phyloP scores from a whole-genome alignment of 345 rosid species.

The Carallia pectinifolia region DNA sequence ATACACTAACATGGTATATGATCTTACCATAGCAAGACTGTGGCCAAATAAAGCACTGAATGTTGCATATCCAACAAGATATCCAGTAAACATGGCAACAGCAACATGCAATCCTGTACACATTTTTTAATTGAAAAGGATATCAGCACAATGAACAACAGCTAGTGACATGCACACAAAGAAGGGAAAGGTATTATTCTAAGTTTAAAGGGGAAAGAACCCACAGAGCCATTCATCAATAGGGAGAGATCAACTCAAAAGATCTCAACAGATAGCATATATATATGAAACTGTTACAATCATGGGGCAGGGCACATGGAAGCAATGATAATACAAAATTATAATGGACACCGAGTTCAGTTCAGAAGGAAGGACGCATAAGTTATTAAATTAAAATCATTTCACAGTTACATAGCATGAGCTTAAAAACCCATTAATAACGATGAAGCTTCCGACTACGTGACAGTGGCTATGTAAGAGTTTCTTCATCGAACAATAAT shows the following conservation, averaged over 20 bases:
- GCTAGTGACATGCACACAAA: neutral
- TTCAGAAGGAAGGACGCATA: too few relatives aligned
- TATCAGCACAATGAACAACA: neutral
- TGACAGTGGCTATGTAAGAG: neutral
- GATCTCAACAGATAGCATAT: neutral
- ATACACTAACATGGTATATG: neutral
- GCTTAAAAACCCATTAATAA: too few relatives aligned
- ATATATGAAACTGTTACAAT: neutral
- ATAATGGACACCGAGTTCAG: too few relatives aligned
- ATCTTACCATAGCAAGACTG: conserved; percentile 61
- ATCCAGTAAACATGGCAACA: conserved; percentile 90
- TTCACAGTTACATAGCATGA: neutral
- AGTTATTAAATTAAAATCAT: neutral
- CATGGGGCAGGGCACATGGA: neutral
- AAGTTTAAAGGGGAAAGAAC: too few relatives aligned
- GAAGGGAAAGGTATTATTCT: too few relatives aligned
- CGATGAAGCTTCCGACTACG: neutral
- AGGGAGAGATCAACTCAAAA: neutral
- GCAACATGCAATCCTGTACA: conserved; percentile 78
- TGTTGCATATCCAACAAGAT: conserved; percentile 72
- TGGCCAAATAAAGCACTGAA: conserved; percentile 85
- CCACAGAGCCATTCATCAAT: too few relatives aligned
- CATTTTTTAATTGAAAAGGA: neutral
- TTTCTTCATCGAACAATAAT: neutral
- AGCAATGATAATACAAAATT: neutral